Conservation (phyloP, 2,329 filamentous ascomycete species). For the Pseudogymnoascus sp. region DNA sequence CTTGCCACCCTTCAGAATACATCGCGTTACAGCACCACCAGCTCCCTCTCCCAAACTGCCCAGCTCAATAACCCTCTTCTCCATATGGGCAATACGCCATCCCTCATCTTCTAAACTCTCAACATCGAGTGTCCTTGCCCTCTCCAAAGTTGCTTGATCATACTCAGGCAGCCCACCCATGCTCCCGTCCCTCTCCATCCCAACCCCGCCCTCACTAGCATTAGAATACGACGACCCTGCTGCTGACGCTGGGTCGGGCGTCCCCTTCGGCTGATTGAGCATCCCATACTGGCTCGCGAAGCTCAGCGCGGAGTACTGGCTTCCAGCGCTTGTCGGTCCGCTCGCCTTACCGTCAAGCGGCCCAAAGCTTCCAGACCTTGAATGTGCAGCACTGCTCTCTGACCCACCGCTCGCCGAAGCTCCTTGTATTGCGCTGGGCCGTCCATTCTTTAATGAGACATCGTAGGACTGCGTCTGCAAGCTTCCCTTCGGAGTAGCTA, state of each 20-base stretch:
- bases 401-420: conserved; percentile 69
- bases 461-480: conserved; percentile 61
- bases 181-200: conserved; percentile 79
- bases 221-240: conserved; percentile 82
- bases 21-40: conserved; percentile 89
- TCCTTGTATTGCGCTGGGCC: conserved; percentile 35
- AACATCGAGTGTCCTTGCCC: conserved; percentile 77
- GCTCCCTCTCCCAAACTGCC: conserved; percentile 91
- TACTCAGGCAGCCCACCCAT: conserved; percentile 70
- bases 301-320: conserved; percentile 75
- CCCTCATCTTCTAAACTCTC: conserved; percentile 93
- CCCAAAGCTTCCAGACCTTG: conserved; percentile 77
- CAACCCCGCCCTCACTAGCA: conserved; percentile 63
- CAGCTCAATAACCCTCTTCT: conserved; percentile 80
- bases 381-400: conserved; percentile 72
- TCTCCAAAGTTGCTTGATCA: conserved; percentile 75
- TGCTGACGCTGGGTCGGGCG: conserved; percentile 79
- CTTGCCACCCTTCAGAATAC: conserved; percentile 82
- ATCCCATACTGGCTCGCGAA: conserved; percentile 63
- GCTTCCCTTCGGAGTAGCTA: conserved; percentile 84
- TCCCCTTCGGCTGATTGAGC: conserved; percentile 50
- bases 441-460: conserved; percentile 33
- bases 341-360: conserved; percentile 68
- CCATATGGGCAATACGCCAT: conserved; percentile 87
- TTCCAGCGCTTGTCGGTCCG: conserved; percentile 80